These are phyloP conservation scores for Curvularia spicifera DNA, from an alignment of 2,329 filamentous ascomycete species.

Conservation along the genomic window DNA sequence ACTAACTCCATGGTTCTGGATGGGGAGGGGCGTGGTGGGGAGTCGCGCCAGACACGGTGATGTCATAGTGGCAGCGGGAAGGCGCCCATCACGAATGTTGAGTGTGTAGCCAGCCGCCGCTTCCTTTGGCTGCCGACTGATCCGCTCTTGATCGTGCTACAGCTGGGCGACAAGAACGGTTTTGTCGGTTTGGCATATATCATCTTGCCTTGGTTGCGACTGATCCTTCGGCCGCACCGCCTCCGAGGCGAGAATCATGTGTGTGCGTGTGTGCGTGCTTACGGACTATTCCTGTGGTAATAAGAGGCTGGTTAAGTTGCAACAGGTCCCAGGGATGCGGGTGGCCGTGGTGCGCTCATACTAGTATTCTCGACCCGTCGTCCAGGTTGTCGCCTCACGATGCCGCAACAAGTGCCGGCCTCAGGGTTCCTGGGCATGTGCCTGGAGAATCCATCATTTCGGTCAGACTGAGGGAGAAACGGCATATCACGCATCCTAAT, in stretches of 20 bases:
- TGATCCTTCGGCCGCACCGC: neutral
- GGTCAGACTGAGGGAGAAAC: neutral
- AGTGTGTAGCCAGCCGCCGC: constrained; percentile 6
- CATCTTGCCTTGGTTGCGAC: neutral
- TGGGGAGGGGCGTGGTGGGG: constrained; percentile 23
- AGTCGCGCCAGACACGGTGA: constrained; percentile 27
- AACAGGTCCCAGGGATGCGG: neutral
- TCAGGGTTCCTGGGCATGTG: neutral
- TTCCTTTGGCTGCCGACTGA: constrained; percentile 6
- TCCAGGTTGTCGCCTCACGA: neutral
- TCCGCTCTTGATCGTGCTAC: neutral
- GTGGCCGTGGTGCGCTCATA: neutral
- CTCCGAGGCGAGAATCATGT: neutral
- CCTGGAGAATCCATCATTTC: neutral
- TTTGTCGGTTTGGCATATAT: constrained; percentile 1
- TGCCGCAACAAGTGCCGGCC: neutral
- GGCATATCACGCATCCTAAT: neutral
- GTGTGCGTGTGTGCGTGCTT: neutral
- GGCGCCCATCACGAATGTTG: constrained; percentile 11
- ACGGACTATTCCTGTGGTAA: neutral
- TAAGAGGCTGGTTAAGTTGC: neutral
- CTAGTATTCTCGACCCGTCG: neutral
- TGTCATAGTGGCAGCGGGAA: constrained; percentile 31
- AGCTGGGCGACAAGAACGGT: neutral
- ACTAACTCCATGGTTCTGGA: constrained; percentile 27